These are phyloP conservation scores for Sphagnum fallax DNA, from an alignment of 228 moss, liverwort and hornwort genomes.

Conservation along the genomic window DNA sequence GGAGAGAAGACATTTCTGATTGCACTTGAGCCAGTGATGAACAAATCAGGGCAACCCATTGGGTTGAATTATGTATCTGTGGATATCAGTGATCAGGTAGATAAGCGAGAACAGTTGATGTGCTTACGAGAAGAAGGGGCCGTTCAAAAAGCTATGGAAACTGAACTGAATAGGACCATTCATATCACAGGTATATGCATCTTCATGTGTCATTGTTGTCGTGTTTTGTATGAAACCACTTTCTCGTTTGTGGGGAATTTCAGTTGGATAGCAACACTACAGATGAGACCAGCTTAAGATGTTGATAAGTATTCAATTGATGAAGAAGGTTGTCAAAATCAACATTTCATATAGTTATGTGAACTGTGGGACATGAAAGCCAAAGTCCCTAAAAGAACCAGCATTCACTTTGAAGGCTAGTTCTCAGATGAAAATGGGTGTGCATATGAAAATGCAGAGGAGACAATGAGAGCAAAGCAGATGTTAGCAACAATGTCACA, in stretches of 20 bases:
- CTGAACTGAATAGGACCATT: constrained; percentile 63
- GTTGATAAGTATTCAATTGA: too few species aligned
- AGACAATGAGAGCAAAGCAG: constrained; percentile 81
- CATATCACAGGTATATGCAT: constrained; percentile 41
- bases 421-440: too few species aligned
- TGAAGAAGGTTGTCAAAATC: too few species aligned
- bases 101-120: constrained; percentile 55
- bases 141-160: constrained; percentile 64
- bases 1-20: constrained; percentile 59
- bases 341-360: too few species aligned
- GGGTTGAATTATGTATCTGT: constrained; percentile 70
- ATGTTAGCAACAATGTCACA: constrained; percentile 84
- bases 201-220: background rate
- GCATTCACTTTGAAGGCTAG: too few species aligned
- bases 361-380: too few species aligned
- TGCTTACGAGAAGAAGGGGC: constrained; percentile 46
- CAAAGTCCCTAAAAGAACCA: too few species aligned
- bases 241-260: too few species aligned
- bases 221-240: background rate
- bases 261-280: too few species aligned
- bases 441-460: constrained; percentile 29
- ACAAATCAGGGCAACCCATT: constrained; percentile 48
- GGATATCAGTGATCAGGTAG: constrained; percentile 72
- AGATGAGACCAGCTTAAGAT: too few species aligned
- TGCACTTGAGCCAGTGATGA: constrained; percentile 61